A percentile compares a stretch with the other conserved stretches of the same genome.
These are phyloP conservation scores for Globisporangium cystogenes DNA, from an alignment of 352 stramenopile genomes.

Conservation along the genomic window DNA sequence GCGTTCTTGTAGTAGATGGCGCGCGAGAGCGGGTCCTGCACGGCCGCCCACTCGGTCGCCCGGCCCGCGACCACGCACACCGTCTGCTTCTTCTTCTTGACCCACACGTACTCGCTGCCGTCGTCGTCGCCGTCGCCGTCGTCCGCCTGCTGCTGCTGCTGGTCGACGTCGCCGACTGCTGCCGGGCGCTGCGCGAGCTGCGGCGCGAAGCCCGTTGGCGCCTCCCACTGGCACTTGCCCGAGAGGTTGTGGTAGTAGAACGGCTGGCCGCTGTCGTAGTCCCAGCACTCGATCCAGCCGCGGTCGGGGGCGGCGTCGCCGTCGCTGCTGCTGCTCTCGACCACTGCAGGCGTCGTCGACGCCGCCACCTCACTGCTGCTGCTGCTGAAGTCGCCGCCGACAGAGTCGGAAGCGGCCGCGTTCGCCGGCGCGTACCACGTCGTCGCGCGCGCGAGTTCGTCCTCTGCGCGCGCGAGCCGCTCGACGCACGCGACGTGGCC, in stretches of 20 bases:
- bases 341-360: slow-evolving; percentile 6
- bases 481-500: slow-evolving; percentile 42
- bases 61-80: slow-evolving; percentile 59
- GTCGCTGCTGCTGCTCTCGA: slow-evolving; percentile 7
- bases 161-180: neutral
- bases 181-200: slow-evolving; percentile 13
- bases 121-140: slow-evolving; percentile 24
- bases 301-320: slow-evolving; percentile 4
- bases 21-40: slow-evolving; percentile 45
- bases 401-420: too few relatives aligned
- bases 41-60: slow-evolving; percentile 52
- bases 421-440: slow-evolving; percentile 57
- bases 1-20: slow-evolving; percentile 77
- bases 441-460: slow-evolving; percentile 27
- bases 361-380: neutral
- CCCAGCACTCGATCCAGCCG: slow-evolving; percentile 57
- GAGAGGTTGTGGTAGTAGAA: slow-evolving; percentile 78
- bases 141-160: slow-evolving; percentile 25
- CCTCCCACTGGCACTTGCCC: slow-evolving; percentile 63
- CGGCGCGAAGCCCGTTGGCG: slow-evolving; percentile 28
- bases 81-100: slow-evolving; percentile 70
- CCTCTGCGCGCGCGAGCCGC: slow-evolving; percentile 33
- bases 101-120: slow-evolving; percentile 62
- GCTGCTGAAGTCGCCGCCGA: too few relatives aligned
- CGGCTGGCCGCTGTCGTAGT: slow-evolving; percentile 40